Evolutionary conservation across 2,329 filamentous ascomycete genomes (phyloP).

Genomic region (Phymatotrichopsis omnivora): DNA sequence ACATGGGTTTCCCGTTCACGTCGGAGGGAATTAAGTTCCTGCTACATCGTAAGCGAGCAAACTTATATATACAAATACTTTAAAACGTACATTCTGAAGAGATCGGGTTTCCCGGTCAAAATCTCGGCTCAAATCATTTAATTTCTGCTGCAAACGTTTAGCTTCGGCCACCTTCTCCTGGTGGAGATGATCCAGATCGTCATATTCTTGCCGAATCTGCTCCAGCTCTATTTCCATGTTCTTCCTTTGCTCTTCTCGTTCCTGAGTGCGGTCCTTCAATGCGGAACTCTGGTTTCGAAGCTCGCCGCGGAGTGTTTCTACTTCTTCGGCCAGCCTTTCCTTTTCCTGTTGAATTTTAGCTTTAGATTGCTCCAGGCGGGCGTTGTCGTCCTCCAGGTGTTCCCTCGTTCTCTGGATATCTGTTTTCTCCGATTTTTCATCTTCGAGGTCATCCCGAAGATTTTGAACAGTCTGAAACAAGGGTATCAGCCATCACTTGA

Average conservation of each 20-base stretch:
- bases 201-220: slow-evolving; percentile 40
- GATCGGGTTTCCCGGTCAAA: slow-evolving; percentile 29
- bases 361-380: slow-evolving; percentile 46
- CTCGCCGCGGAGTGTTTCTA: slow-evolving; percentile 27
- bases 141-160: slow-evolving; percentile 35
- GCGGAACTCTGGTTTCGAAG: slow-evolving; percentile 57
- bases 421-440: slow-evolving; percentile 19
- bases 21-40: slow-evolving; percentile 27
- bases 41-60: no score
- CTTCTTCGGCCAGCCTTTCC: slow-evolving; percentile 37
- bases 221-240: slow-evolving; percentile 59
- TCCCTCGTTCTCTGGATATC: slow-evolving; percentile 18
- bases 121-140: slow-evolving; percentile 28
- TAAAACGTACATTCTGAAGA: slow-evolving; percentile 25
- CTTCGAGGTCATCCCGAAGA: slow-evolving; percentile 19
- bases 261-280: slow-evolving; percentile 62
- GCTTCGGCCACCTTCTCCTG: slow-evolving; percentile 38
- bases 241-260: slow-evolving; percentile 60
- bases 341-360: slow-evolving; percentile 46
- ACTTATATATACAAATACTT: no score
- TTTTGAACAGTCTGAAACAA: slow-evolving; percentile 9
- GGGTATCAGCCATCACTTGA: no score
- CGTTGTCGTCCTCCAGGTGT: slow-evolving; percentile 34
- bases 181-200: slow-evolving; percentile 38
- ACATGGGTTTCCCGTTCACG: slow-evolving; percentile 36